Conservation (phyloP, 129 eudicot genomes). For the Lonicera japonica region DNA sequence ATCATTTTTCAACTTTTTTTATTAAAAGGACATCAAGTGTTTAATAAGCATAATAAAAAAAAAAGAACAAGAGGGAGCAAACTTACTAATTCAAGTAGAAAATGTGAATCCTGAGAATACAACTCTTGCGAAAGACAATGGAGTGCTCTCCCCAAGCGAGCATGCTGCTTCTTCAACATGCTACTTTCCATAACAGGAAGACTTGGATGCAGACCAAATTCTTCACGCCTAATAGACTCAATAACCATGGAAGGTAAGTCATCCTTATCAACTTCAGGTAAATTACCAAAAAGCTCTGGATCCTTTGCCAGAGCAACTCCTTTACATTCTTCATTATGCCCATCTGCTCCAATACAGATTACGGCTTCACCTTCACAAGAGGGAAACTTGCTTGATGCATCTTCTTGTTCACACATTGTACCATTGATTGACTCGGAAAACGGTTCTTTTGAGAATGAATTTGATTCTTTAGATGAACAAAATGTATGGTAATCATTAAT, state of each 20-base stretch:
- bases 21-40: too few species aligned
- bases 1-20: too few species aligned
- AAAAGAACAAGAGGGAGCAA: not conserved
- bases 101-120: constrained; percentile 96
- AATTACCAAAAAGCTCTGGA: too few species aligned
- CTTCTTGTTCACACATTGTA: not conserved
- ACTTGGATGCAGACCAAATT: constrained; percentile 72
- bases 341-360: too few species aligned
- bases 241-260: constrained; percentile 38
- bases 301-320: too few species aligned
- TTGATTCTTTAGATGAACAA: constrained; percentile 16
- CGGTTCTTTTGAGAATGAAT: constrained; percentile 17
- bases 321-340: too few species aligned
- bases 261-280: too few species aligned
- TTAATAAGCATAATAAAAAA: not conserved
- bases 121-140: constrained; percentile 98
- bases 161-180: constrained; percentile 83
- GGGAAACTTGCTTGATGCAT: not conserved
- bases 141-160: constrained; percentile 97
- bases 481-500: constrained; percentile 43
- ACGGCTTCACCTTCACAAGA: too few species aligned
- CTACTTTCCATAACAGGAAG: constrained; percentile 41
- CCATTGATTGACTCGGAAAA: constrained; percentile 1
- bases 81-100: constrained; percentile 83
- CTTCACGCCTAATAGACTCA: constrained; percentile 75